A percentile compares a stretch with the other conserved stretches of the same genome.
phyloP scores from a whole-genome alignment of 169 alveolate species.

The Babesia bigemina region DNA sequence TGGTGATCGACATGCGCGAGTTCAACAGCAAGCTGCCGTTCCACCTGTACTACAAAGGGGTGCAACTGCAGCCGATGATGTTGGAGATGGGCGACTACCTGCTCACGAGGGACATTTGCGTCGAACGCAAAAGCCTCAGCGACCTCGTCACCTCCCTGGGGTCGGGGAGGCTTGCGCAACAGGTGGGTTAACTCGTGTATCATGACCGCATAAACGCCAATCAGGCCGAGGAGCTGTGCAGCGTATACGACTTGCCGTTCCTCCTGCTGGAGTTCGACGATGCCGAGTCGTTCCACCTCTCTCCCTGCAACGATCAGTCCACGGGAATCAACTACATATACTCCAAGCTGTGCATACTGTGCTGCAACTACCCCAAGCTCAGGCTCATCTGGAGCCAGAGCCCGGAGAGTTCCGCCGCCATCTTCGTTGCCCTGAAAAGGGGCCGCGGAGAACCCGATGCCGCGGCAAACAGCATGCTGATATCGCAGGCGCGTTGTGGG shows the following conservation, averaged over 20 bases:
- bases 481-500: constrained; percentile 16
- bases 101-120: constrained; percentile 82
- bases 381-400: constrained; percentile 65
- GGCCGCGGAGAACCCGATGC: constrained; percentile 63
- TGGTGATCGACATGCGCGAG: constrained; percentile 81
- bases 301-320: constrained; percentile 42
- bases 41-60: constrained; percentile 77
- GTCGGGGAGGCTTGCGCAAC: constrained; percentile 80
- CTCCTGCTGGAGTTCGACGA: constrained; percentile 66
- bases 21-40: constrained; percentile 79
- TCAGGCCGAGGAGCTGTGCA: constrained; percentile 64
- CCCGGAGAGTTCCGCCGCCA: constrained; percentile 57
- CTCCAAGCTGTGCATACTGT: constrained; percentile 46
- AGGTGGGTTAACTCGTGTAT: constrained; percentile 34
- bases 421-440: constrained; percentile 40
- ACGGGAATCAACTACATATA: constrained; percentile 52
- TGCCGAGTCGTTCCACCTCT: constrained; percentile 56
- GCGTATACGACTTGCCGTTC: constrained; percentile 53
- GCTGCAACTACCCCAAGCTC: constrained; percentile 65
- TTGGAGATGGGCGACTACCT: constrained; percentile 85
- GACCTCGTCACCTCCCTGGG: constrained; percentile 77
- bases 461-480: constrained; percentile 18
- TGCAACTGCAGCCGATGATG: constrained; percentile 77
- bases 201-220: too few relatives aligned
- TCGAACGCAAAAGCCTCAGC: constrained; percentile 80